phyloP scores from a whole-genome alignment of 1,284 basidiomycete genomes.

The Ganoderma resinaceum region DNA sequence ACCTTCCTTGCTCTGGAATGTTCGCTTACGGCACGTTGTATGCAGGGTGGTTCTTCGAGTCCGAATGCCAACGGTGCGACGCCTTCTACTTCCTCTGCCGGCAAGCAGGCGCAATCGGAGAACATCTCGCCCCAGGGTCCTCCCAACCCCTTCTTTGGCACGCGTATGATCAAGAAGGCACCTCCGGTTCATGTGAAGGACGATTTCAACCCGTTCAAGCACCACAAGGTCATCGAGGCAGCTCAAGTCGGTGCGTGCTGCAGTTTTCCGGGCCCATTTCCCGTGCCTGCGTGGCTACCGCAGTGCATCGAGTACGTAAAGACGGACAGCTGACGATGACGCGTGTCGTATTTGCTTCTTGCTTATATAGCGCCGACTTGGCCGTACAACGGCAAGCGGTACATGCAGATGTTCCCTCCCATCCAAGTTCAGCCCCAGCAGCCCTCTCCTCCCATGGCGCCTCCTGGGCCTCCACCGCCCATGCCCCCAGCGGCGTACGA shows the following conservation, averaged over 20 bases:
- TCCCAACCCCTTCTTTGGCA: constrained; percentile 89
- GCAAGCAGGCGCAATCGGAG: constrained; percentile 65
- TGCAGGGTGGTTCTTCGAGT: constrained; percentile 52
- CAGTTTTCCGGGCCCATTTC: constrained; percentile 7
- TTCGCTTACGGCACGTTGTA: not conserved
- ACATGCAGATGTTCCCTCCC: constrained; percentile 77
- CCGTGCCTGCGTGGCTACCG: not conserved
- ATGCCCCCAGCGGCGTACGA: constrained; percentile 78
- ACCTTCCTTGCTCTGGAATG: not conserved
- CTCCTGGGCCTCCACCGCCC: constrained; percentile 69
- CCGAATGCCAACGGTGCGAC: constrained; percentile 41
- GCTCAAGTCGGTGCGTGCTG: constrained; percentile 69
- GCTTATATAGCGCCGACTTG: constrained; percentile 68
- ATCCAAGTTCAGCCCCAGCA: constrained; percentile 55
- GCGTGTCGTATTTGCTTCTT: constrained; percentile 3
- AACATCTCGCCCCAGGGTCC: constrained; percentile 41
- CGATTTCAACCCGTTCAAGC: constrained; percentile 95
- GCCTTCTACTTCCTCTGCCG: constrained; percentile 56
- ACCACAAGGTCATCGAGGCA: constrained; percentile 81
- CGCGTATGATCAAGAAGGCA: constrained; percentile 76
- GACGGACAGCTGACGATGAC: constrained; percentile 1
- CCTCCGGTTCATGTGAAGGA: constrained; percentile 83
- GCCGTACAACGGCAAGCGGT: constrained; percentile 91
- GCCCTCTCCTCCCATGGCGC: constrained; percentile 71
- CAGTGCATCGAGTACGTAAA: constrained; percentile 11